These are phyloP conservation scores for Lumnitzera racemosa DNA, from an alignment of 345 rosid genomes.

Conservation along the genomic window DNA sequence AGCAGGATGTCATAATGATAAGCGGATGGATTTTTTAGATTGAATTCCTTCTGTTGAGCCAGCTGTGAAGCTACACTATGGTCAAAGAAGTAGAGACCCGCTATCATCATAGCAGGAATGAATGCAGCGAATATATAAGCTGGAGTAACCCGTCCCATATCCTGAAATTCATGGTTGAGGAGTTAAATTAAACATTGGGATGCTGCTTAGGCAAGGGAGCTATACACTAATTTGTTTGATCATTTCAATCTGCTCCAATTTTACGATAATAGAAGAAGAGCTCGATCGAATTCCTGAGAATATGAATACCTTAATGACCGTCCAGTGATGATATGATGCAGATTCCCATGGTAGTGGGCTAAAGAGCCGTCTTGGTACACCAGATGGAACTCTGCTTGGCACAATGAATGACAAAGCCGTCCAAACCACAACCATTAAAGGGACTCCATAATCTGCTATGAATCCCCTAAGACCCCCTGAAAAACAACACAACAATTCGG, in stretches of 20 bases:
- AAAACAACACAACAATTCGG: neutral
- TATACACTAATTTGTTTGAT: no score
- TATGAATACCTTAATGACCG: slow-evolving; percentile 57
- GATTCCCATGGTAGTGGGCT: slow-evolving; percentile 98
- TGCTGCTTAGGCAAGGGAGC: no score
- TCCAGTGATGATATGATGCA: slow-evolving; percentile 86
- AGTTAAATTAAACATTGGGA: no score
- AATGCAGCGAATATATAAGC: slow-evolving; percentile 77
- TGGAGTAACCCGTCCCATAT: slow-evolving; percentile 75
- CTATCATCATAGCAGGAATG: slow-evolving; percentile 91
- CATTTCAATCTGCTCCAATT: neutral
- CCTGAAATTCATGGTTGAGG: slow-evolving; percentile 33
- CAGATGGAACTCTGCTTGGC: slow-evolving; percentile 60
- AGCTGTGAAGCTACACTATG: slow-evolving; percentile 95
- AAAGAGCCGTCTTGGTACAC: slow-evolving; percentile 88
- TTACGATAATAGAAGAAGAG: neutral
- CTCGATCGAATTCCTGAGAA: neutral
- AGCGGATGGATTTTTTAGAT: slow-evolving; percentile 79
- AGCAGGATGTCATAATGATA: slow-evolving; percentile 89
- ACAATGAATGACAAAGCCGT: slow-evolving; percentile 74
- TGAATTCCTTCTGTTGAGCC: slow-evolving; percentile 89
- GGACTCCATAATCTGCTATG: slow-evolving; percentile 89
- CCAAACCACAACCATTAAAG: slow-evolving; percentile 87
- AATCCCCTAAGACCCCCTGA: slow-evolving; percentile 76
- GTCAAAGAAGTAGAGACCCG: slow-evolving; percentile 90